Percentiles rank a stretch among this genome's conserved stretches.
Conservation (phyloP, 371 early-diverging fungal species). For the Apophysomyces variabilis region DNA sequence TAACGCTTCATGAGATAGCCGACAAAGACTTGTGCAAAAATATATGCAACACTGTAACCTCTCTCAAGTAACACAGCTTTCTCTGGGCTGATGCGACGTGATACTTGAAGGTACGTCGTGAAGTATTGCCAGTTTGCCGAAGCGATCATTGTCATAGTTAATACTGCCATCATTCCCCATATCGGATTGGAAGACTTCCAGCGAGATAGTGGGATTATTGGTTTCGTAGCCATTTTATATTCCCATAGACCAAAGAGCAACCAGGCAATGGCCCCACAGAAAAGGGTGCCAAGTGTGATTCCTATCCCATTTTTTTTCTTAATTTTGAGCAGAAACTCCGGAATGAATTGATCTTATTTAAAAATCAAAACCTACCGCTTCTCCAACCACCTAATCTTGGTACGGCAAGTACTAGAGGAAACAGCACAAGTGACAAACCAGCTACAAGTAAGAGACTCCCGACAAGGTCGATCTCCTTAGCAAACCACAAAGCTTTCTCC, state of each 20-base stretch:
- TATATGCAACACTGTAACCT: conserved; percentile 42
- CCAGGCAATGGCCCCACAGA: background rate
- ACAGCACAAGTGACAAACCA: conserved; percentile 19
- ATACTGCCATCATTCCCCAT: conserved; percentile 42
- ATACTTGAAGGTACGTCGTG: conserved; percentile 48
- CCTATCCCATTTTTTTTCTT: background rate
- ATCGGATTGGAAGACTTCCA: conserved; percentile 50
- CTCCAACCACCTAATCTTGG: conserved; percentile 23
- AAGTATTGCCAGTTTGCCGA: conserved; percentile 48
- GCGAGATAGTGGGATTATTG: conserved; percentile 49
- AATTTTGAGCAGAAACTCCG: background rate
- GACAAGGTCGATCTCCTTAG: conserved; percentile 19
- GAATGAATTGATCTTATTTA: background rate
- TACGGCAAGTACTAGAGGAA: conserved; percentile 20
- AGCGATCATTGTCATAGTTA: conserved; percentile 45
- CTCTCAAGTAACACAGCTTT: conserved; percentile 33
- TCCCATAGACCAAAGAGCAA: conserved; percentile 48
- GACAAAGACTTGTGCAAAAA: conserved; percentile 31
- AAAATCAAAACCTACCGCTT: conserved; percentile 10
- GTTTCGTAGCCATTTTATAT: conserved; percentile 39
- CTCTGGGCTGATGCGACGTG: conserved; percentile 33
- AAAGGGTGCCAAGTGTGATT: background rate
- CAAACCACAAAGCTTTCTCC: background rate
- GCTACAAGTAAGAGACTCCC: conserved; percentile 23
- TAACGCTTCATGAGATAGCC: conserved; percentile 43